Evolutionary conservation across 2,329 filamentous ascomycete genomes (phyloP), one percentile per base, ranked within the genome.

Genomic region (Aspergillus sp.): DNA sequence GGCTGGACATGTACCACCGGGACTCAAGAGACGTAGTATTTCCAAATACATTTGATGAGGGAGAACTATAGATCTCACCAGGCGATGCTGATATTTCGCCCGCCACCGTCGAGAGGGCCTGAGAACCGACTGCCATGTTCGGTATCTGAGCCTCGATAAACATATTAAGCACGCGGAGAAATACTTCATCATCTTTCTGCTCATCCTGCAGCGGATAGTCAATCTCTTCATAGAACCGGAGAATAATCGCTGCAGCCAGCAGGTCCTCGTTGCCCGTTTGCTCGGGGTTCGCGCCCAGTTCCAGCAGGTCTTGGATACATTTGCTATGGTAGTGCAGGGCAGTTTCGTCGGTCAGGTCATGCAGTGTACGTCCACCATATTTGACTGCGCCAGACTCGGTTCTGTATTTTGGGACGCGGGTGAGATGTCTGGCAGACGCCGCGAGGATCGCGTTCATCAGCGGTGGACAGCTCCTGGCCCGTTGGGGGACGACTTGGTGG

Each of bases 221-320:
- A 31, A 78, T 70, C 59, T 79, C 77, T 52, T 79, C 77, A 19
- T 78, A 78, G 17, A 76, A 75, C 1, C 77, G 70, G 2, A 79
- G 56, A 5, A 79, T 73, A 4, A 79, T 72, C 8, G 75, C 75
- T 3, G 74, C 74, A 2, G 74, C 75, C 4, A 79, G 64, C 1
- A 79, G 62, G n/a, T 57, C 56, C 40, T 53, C 49, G 31, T 61
- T 54, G 4, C 45, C 45, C 0, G 58, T 48, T 9, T 61, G 50
- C 4, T 48, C 23, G 1, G 56, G 27, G 17, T 59, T 35, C 12
- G 19, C 39, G 9, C 48, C 52, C 0, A 75, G 66, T 9, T 70
- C 66, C 12, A 77, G 70, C 0, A 79, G 65, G 35, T 76, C 69
- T 11, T 71, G 67, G 14, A 78, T 68, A 17, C 75, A 76, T 43